Conservation (phyloP, 805 yeast species). For the Torulaspora maleeae region DNA sequence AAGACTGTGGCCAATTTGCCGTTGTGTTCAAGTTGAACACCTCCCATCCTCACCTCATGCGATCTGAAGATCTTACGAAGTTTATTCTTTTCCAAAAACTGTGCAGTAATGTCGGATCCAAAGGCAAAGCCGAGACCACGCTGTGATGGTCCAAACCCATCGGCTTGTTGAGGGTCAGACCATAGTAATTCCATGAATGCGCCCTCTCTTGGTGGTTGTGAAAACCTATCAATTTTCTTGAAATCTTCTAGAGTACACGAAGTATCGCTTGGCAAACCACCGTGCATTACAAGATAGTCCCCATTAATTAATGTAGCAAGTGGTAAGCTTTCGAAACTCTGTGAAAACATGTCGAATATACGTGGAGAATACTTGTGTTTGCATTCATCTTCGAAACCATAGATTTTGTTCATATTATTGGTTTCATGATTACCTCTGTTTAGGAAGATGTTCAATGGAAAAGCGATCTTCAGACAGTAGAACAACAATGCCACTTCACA, state of each 20-base stretch:
- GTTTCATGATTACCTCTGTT: slow-evolving; percentile 98
- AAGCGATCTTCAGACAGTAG: slow-evolving; percentile 69
- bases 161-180: slow-evolving; percentile 86
- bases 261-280: slow-evolving; percentile 85
- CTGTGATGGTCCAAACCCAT: slow-evolving; percentile 82
- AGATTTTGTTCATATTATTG: slow-evolving; percentile 91
- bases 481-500: slow-evolving; percentile 87
- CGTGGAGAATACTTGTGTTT: slow-evolving; percentile 81
- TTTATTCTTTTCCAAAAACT: slow-evolving; percentile 67
- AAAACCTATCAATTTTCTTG: slow-evolving; percentile 63
- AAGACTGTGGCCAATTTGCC: slow-evolving; percentile 89
- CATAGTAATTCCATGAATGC: slow-evolving; percentile 93
- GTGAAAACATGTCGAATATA: slow-evolving; percentile 75
- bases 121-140: slow-evolving; percentile 95
- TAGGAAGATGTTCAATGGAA: slow-evolving; percentile 64
- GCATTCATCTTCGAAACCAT: slow-evolving; percentile 96
- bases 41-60: slow-evolving; percentile 92
- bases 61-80: slow-evolving; percentile 82
- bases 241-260: slow-evolving; percentile 68
- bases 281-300: slow-evolving; percentile 87
- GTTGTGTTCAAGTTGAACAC: slow-evolving; percentile 82
- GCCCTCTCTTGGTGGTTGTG: slow-evolving; percentile 88
- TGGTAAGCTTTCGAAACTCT: slow-evolving; percentile 81
- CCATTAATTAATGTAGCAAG: slow-evolving; percentile 75
- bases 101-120: slow-evolving; percentile 89